Evolutionary conservation across 2,329 filamentous ascomycete genomes (phyloP).

Genomic region (Phialophora tarda): DNA sequence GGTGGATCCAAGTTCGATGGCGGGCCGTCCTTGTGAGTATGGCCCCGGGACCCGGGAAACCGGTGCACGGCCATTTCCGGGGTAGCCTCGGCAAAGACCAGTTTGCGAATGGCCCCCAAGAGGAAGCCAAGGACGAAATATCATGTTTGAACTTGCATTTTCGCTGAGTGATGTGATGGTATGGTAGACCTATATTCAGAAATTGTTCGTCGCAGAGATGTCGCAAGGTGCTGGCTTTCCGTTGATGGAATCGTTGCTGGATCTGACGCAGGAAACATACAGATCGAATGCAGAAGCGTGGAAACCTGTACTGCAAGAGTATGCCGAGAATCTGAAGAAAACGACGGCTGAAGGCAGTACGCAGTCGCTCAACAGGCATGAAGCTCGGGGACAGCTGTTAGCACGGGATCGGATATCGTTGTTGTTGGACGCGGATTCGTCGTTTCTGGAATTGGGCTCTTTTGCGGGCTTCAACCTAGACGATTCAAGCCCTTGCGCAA

Average conservation of each 20-base stretch:
- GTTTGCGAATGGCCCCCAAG: not conserved
- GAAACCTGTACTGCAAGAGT: constrained; percentile 45
- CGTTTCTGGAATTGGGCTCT: constrained; percentile 49
- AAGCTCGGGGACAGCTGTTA: constrained; percentile 42
- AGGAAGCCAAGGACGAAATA: not conserved
- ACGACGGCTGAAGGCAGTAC: constrained; percentile 44
- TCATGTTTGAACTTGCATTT: not conserved
- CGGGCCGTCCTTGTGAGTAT: constrained; percentile 6
- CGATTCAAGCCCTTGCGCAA: constrained; percentile 48
- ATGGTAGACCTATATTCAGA: not conserved
- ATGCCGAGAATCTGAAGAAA: constrained; percentile 41
- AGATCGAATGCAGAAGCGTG: constrained; percentile 38
- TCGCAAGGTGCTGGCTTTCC: constrained; percentile 16
- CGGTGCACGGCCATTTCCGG: not conserved
- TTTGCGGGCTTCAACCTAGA: constrained; percentile 48
- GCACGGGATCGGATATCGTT: constrained; percentile 49
- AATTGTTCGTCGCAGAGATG: constrained; percentile 5
- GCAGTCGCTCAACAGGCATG: constrained; percentile 42
- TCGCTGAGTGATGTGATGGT: not conserved
- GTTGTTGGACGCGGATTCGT: constrained; percentile 48
- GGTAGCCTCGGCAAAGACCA: constrained; percentile 13
- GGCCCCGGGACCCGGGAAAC: not conserved
- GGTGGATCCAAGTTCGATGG: not conserved
- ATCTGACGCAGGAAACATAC: constrained; percentile 38
- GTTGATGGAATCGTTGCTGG: constrained; percentile 25